These are phyloP conservation scores for Apiotrichum brassicae DNA, from an alignment of 1,284 basidiomycete genomes.

Conservation along the genomic window DNA sequence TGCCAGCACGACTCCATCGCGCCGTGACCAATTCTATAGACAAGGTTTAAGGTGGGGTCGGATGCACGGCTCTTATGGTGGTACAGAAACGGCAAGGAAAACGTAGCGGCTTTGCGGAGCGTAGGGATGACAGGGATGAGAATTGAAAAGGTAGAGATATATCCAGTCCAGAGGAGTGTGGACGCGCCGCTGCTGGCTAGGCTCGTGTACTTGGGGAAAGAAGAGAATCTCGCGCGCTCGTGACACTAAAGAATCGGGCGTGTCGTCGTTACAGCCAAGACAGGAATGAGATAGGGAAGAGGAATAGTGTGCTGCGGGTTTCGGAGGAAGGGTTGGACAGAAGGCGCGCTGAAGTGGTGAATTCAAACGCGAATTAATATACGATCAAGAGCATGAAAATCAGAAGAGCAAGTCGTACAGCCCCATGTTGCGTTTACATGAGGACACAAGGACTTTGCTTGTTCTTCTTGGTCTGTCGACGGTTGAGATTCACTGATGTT, in stretches of 20 bases:
- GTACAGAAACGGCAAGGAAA: slow-evolving; percentile 2
- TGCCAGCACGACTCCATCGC: neutral
- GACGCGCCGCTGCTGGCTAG: neutral
- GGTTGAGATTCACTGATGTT: slow-evolving; percentile 39
- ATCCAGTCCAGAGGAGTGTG: neutral
- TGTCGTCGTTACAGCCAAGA: neutral
- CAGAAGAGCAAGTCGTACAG: neutral
- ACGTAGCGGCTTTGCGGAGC: too few relatives aligned
- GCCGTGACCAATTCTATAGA: neutral
- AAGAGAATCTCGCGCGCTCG: too few relatives aligned
- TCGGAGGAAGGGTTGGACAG: neutral
- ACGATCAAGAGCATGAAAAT: neutral
- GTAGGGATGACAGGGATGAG: too few relatives aligned
- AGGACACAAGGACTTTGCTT: slow-evolving; percentile 34
- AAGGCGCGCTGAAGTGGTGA: neutral
- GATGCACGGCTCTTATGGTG: slow-evolving; percentile 8
- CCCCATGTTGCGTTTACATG: slow-evolving; percentile 27
- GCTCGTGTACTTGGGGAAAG: neutral
- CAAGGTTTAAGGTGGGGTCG: neutral
- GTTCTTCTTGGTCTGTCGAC: slow-evolving; percentile 38
- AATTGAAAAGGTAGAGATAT: neutral
- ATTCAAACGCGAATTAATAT: too few relatives aligned
- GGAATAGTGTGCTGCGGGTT: neutral
- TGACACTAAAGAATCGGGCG: too few relatives aligned
- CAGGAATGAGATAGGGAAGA: neutral